Evolutionary conservation across 129 eudicot genomes (phyloP).

Genomic region (Smallanthus sonchifolius): DNA sequence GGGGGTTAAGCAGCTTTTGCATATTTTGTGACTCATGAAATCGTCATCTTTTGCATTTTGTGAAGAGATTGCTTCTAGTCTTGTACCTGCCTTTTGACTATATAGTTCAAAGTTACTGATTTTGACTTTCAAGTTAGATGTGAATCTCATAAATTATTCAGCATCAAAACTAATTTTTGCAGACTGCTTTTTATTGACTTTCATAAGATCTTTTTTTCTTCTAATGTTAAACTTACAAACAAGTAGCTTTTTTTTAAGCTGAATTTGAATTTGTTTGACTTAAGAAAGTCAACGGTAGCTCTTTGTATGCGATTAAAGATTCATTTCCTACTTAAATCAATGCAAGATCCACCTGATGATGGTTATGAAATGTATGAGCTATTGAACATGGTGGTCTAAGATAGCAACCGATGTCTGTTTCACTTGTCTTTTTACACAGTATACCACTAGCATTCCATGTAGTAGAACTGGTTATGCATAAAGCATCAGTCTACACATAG

Average conservation of each 20-base stretch:
- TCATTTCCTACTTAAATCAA: background rate
- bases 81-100: background rate
- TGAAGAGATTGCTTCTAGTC: background rate
- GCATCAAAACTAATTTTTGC: background rate
- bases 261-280: background rate
- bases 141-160: background rate
- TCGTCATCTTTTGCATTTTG: background rate
- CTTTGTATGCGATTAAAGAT: background rate
- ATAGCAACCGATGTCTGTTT: constrained; percentile 1
- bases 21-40: no score
- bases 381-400: background rate
- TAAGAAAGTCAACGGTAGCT: background rate
- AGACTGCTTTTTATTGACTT: background rate
- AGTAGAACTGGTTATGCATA: background rate
- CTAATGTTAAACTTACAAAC: background rate
- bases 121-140: background rate
- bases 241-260: background rate
- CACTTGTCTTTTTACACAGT: background rate
- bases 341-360: background rate
- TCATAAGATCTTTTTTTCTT: background rate
- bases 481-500: no score
- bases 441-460: background rate
- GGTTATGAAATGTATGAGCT: background rate
- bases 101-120: background rate
- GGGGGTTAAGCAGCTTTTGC: no score